Conservation (phyloP, 176 grass and related monocot species). For the Musa acuminata region DNA sequence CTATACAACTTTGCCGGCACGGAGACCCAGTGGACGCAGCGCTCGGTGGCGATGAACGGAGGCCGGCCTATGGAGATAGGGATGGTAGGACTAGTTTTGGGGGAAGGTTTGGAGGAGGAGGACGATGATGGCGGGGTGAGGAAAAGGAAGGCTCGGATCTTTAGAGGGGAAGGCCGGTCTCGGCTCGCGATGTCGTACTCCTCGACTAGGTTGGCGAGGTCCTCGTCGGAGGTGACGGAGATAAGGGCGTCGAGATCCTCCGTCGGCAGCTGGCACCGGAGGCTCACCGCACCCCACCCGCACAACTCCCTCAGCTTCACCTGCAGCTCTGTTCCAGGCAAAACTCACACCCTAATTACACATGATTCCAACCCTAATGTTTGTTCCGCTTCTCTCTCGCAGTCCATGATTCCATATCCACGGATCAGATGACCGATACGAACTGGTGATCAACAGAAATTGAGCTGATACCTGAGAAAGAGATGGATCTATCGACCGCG, state of each 20-base stretch:
- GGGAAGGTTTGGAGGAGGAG: background rate
- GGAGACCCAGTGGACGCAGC: constrained; percentile 20
- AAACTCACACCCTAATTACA: background rate
- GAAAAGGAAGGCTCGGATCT: constrained; percentile 62
- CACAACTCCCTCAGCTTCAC: constrained; percentile 61
- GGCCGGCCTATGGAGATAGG: background rate
- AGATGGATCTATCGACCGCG: constrained; percentile 38
- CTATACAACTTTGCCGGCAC: constrained; percentile 10
- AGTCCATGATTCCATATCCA: background rate
- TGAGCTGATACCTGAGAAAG: constrained; percentile 33
- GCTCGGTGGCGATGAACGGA: background rate
- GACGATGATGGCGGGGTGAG: constrained; percentile 10
- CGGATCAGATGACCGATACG: background rate
- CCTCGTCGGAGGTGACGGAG: constrained; percentile 59
- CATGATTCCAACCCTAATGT: too few species aligned
- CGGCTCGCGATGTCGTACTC: constrained; percentile 47
- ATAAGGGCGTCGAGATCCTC: constrained; percentile 81
- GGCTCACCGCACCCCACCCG: constrained; percentile 28
- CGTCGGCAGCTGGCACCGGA: constrained; percentile 74
- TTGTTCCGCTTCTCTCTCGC: too few species aligned
- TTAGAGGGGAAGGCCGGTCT: constrained; percentile 28
- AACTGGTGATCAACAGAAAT: background rate
- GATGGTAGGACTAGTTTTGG: background rate
- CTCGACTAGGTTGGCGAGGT: constrained; percentile 44
- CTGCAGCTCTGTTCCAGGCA: constrained; percentile 37